Base-by-base conservation (phyloP, 164 flowering plant genomes). In the Macadamia integrifolia region DNA sequence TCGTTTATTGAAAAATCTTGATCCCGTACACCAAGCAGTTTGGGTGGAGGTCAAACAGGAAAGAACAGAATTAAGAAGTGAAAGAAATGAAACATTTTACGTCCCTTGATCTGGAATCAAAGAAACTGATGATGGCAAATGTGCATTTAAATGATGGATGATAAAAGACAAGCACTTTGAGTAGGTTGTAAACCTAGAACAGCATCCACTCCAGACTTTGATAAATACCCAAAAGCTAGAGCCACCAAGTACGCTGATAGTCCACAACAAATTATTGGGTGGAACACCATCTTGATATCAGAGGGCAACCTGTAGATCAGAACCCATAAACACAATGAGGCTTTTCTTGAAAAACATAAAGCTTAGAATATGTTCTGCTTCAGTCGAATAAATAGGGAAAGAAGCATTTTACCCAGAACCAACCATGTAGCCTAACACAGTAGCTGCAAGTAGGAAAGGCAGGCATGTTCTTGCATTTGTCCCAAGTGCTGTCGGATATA, bases 231-330 rank as follows among this genome's bases (percentile, higher is more conserved):
- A 80, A 77, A 93, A 55, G 90, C 91, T 29, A 80, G 61, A 50
- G 98, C 98, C 35, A 96, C 88, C 48, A 86, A 63, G 76, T 86
- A 96, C 57, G 97, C 97, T 18, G 95, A 81, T 46, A 91, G 66
- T 58, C 95, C 85, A 66, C 97, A 91, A 63, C 93, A 88, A 61
- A 93, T 86, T 69, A 93, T 93, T 40, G 98, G 98, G 81, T 93
- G 98, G 76, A 93, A 81, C 42, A 91, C 81, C 65, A 63, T 90
- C 87, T 91, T 93, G 71, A 84, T 77, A 69, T 32, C 76, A 66
- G 92, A 79, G 32, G 97, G 97, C 43, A 91, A 80, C 78, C 98
- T 93, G 79, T 63, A 78, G 69, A 64, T 15, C 55, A 74, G 40
- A 66, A 42, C n/a, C n/a, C 31, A 28, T 28, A 6, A 52, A 43